Evolutionary conservation across 306 rosid species (phyloP).

Genomic region (Castanea mollissima): DNA sequence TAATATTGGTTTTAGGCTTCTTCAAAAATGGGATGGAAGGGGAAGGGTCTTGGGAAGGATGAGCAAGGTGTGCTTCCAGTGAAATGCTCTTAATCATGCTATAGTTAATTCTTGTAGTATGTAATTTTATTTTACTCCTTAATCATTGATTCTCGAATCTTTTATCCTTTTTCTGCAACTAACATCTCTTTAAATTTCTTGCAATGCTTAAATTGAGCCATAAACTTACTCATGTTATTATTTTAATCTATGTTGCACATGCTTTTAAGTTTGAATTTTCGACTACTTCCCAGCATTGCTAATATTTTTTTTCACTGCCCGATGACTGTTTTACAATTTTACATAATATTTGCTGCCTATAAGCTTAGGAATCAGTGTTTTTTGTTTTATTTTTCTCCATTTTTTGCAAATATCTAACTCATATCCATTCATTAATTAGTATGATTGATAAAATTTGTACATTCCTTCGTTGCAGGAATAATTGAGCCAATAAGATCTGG

Average conservation of each 20-base stretch:
- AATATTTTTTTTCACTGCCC: background rate
- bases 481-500: slow-evolving; percentile 91
- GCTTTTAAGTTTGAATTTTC: background rate
- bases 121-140: background rate
- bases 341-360: too few species aligned
- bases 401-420: too few species aligned
- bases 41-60: slow-evolving; percentile 95
- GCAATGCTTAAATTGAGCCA: background rate
- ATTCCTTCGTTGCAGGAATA: slow-evolving; percentile 52
- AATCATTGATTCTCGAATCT: background rate
- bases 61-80: slow-evolving; percentile 72
- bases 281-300: background rate
- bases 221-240: background rate
- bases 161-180: background rate
- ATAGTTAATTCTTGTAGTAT: background rate
- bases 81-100: background rate
- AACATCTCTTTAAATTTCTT: background rate
- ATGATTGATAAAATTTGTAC: too few species aligned
- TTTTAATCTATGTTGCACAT: background rate
- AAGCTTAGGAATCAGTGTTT: too few species aligned
- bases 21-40: slow-evolving; percentile 99
- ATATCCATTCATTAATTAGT: too few species aligned
- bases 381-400: too few species aligned
- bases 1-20: slow-evolving; percentile 92
- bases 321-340: background rate